These are phyloP conservation scores for Fusarium anguioides DNA, from an alignment of 2,329 filamentous ascomycete species.

Conservation along the genomic window DNA sequence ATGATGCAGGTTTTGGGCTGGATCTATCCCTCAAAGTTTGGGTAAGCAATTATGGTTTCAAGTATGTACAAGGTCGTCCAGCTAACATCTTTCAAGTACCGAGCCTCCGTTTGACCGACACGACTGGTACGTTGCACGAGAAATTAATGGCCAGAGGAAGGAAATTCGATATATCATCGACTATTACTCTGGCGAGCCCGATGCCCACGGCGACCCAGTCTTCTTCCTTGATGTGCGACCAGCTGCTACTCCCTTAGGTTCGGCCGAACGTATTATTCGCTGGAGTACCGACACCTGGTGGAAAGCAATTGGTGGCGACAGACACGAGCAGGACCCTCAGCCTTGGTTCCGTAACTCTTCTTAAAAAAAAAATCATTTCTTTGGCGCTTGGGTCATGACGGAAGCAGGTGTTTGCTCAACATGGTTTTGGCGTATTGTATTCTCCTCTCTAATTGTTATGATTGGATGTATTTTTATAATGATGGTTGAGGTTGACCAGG, in stretches of 20 bases:
- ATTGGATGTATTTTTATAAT: constrained; percentile 47
- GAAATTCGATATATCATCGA: constrained; percentile 96
- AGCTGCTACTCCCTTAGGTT: constrained; percentile 82
- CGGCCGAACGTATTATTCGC: constrained; percentile 83
- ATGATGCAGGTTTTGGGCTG: constrained; percentile 84
- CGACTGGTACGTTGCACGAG: constrained; percentile 92
- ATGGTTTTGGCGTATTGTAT: constrained; percentile 26
- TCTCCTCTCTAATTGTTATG: constrained; percentile 43
- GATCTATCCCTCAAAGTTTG: constrained; percentile 83
- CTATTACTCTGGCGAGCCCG: constrained; percentile 88
- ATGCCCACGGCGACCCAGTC: constrained; percentile 88
- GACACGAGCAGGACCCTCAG: constrained; percentile 59
- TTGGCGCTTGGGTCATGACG: constrained; percentile 19
- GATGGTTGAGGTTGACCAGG: constrained; percentile 43
- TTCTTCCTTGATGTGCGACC: constrained; percentile 96
- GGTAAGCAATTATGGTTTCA: constrained; percentile 59
- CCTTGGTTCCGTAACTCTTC: constrained; percentile 48
- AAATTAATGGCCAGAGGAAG: constrained; percentile 72
- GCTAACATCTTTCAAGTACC: constrained; percentile 60
- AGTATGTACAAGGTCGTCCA: not conserved
- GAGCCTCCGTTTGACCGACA: constrained; percentile 95
- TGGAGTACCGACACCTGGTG: constrained; percentile 98
- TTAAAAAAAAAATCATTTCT: constrained; percentile 26
- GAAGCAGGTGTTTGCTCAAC: constrained; percentile 23
- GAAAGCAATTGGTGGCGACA: constrained; percentile 80